Percentiles rank a stretch among this genome's conserved stretches.
phyloP scores from a whole-genome alignment of 2,329 filamentous ascomycete species.

The Escovopsis sp. region DNA sequence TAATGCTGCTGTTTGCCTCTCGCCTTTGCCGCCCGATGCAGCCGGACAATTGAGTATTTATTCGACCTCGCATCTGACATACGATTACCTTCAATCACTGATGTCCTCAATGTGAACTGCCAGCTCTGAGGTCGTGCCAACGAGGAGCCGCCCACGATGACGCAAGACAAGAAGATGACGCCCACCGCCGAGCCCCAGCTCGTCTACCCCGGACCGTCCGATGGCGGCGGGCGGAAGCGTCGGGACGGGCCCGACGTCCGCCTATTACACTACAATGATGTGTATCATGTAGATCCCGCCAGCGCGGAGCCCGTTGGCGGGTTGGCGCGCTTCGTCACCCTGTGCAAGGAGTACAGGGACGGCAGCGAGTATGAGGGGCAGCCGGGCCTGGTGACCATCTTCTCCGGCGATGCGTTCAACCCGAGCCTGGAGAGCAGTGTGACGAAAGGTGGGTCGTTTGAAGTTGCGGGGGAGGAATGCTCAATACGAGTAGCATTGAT shows the following conservation, averaged over 20 bases:
- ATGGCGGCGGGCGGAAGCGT: conserved; percentile 3
- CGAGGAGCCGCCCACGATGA: not conserved
- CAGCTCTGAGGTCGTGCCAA: not conserved
- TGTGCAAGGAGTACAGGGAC: conserved; percentile 60
- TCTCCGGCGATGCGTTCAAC: conserved; percentile 88
- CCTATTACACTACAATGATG: conserved; percentile 85
- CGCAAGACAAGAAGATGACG: conserved; percentile 1
- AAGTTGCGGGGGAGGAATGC: not conserved
- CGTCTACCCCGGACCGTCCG: conserved; percentile 8
- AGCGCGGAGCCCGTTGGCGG: conserved; percentile 77
- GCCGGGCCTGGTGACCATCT: conserved; percentile 58
- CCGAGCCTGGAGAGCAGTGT: conserved; percentile 78
- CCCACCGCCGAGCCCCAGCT: conserved; percentile 15
- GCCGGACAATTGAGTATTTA: too few species aligned
- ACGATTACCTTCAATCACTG: too few species aligned
- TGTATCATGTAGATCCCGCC: conserved; percentile 68
- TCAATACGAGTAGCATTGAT: too few species aligned
- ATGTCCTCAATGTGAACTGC: too few species aligned
- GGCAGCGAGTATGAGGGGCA: conserved; percentile 46
- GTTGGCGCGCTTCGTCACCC: conserved; percentile 62
- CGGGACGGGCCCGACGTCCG: conserved; percentile 48
- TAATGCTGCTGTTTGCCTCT: too few species aligned
- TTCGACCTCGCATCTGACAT: too few species aligned
- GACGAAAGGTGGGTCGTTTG: conserved; percentile 51
- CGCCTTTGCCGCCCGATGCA: too few species aligned